Evolutionary conservation across 2,329 filamentous ascomycete genomes (phyloP).

Genomic region (Ophiostoma angusticollis): DNA sequence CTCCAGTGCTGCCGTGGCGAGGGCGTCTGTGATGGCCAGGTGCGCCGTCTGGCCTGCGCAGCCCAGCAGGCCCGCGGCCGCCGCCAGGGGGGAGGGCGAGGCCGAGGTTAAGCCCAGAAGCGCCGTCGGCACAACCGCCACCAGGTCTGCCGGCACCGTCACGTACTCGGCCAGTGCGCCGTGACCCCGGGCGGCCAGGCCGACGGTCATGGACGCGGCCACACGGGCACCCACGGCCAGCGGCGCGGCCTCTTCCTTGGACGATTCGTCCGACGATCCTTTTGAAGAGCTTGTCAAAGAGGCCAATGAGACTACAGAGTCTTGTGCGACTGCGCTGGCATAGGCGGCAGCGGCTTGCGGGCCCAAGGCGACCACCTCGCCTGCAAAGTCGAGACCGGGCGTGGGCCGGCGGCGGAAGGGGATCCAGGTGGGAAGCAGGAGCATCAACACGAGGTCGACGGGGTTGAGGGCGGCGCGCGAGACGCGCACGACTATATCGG

Average conservation of each 20-base stretch:
- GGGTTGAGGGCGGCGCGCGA: conserved; percentile 25
- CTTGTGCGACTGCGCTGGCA: conserved; percentile 4
- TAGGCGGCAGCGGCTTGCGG: conserved; percentile 3
- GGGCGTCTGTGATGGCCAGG: conserved; percentile 17
- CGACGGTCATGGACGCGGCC: conserved; percentile 19
- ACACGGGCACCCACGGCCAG: conserved; percentile 19
- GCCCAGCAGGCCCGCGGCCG: conserved; percentile 21
- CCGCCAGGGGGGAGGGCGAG: conserved; percentile 8
- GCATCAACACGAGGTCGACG: conserved; percentile 23
- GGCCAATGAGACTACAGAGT: too few relatives aligned
- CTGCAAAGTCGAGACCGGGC: conserved; percentile 23
- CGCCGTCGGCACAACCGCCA: conserved; percentile 17
- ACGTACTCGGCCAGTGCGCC: conserved; percentile 25
- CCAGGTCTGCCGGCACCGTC: conserved; percentile 20
- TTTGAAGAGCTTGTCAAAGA: too few relatives aligned
- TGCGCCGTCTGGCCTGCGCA: conserved; percentile 23
- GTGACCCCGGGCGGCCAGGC: conserved; percentile 17
- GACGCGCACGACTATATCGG: conserved; percentile 20
- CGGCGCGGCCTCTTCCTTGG: neutral
- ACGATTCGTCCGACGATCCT: too few relatives aligned
- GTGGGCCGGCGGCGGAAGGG: conserved; percentile 21
- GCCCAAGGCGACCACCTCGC: conserved; percentile 21
- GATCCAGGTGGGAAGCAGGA: conserved; percentile 18
- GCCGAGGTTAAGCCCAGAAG: conserved; percentile 10
- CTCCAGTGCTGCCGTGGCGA: conserved; percentile 8